Evolutionary conservation across 371 early-diverging fungal genomes (phyloP), one percentile per base, ranked within the genome.

Genomic region (Phascolomyces articulosus): DNA sequence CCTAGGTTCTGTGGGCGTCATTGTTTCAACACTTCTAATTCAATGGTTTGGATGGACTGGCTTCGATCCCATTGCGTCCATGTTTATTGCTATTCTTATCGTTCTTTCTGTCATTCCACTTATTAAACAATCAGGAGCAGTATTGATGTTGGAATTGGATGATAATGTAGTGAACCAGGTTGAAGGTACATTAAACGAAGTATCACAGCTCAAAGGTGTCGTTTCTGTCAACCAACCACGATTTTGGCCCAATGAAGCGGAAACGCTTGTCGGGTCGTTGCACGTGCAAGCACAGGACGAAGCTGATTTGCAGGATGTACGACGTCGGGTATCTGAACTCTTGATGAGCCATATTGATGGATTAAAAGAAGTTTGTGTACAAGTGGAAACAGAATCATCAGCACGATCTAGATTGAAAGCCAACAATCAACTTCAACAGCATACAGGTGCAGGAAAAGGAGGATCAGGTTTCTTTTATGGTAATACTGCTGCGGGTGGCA

Each of bases 1-100:
- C 1, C 82, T 98, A 16, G 98, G 98, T 8, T 95, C 95, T 28
- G 95, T 96, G 8, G 96, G 96, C 56, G 97, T 97, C 2, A 96
- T 98, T 58, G 85, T 95, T 21, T 96, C 96, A 0, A 92, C 95
- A 0, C 67, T 96, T n/a, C 70, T 96, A 31, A 95, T 98, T 47
- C 78, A 91, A 69, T 87, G 79, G 74, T 95, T 91, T 74, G 95
- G 94, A 6, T 96, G 96, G 97, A 92, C 91, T 18, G 96, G 96
- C 48, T 90, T 95, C 13, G 98, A 98, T 74, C 97, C 98, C 0
- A 85, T 96, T 51, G 95, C 96, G n/a, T 96, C 96, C 13, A 84
- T 98, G 40, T 87, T 95, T 57, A 96, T 98, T 65, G 94, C 96
- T 0, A 71, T 87, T 11, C 75, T 98, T 38, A 97, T 95, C 29